Conservation (phyloP, 345 rosid species). For the Angophora floribunda region DNA sequence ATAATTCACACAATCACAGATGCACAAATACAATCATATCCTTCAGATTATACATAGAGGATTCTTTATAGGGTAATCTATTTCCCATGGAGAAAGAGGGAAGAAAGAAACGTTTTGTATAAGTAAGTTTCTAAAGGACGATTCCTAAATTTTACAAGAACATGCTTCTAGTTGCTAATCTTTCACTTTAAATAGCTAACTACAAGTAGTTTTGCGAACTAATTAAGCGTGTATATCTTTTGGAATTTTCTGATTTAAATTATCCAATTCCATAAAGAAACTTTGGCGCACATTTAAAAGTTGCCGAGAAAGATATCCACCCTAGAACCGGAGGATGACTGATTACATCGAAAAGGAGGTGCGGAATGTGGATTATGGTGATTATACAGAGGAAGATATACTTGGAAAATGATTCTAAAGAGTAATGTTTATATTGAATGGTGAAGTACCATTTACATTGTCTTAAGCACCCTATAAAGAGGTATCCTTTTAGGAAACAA, state of each 20-base stretch:
- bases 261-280: background rate
- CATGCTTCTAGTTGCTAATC: background rate
- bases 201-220: background rate
- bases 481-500: too few relatives aligned
- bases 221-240: background rate
- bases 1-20: background rate
- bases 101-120: background rate
- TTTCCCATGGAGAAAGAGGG: background rate
- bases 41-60: background rate
- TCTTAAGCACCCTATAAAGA: too few relatives aligned
- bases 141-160: background rate
- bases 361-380: background rate
- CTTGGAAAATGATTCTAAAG: too few relatives aligned
- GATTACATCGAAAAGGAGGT: background rate
- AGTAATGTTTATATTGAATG: too few relatives aligned
- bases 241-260: background rate
- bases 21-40: background rate
- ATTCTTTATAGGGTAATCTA: background rate
- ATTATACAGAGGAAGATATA: too few relatives aligned
- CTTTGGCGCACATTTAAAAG: background rate
- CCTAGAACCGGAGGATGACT: background rate
- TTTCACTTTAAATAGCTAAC: background rate
- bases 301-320: background rate
- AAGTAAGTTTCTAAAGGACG: background rate
- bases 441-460: too few relatives aligned